Conservation (phyloP, 2,329 filamentous ascomycete genomes). For the Blumeria graminis region DNA sequence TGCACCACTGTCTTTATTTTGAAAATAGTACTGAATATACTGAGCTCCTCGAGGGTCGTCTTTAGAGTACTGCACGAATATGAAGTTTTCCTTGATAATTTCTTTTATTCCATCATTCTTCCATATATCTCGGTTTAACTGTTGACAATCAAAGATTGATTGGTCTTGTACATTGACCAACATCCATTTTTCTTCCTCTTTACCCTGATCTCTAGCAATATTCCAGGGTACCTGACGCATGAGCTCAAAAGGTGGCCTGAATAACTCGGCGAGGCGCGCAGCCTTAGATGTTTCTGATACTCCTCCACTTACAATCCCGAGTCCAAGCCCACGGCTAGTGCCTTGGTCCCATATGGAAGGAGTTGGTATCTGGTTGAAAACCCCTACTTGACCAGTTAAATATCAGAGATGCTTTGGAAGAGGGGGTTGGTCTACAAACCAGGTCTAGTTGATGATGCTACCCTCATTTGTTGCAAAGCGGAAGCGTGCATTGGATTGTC, state of each 20-base stretch:
- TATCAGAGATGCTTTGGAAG: constrained; percentile 2
- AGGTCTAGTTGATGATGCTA: constrained; percentile 14
- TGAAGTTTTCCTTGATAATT: constrained; percentile 74
- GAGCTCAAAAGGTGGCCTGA: constrained; percentile 74
- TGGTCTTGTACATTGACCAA: constrained; percentile 88
- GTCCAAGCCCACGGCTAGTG: constrained; percentile 22
- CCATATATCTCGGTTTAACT: constrained; percentile 87
- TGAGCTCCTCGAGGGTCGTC: constrained; percentile 53
- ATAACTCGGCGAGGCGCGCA: constrained; percentile 68
- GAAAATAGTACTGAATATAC: constrained; percentile 81
- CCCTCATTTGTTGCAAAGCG: constrained; percentile 12
- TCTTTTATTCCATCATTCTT: constrained; percentile 59
- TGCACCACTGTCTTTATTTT: constrained; percentile 51
- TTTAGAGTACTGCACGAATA: constrained; percentile 88
- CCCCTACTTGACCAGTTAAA: constrained; percentile 25
- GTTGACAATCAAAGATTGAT: constrained; percentile 82
- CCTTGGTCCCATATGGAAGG: constrained; percentile 23
- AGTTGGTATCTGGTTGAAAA: constrained; percentile 39
- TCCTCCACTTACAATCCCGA: constrained; percentile 37
- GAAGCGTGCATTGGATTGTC: constrained; percentile 18
- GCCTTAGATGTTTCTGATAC: constrained; percentile 46
- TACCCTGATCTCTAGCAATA: constrained; percentile 60
- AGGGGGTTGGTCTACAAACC: constrained; percentile 6
- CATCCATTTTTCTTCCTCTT: constrained; percentile 79
- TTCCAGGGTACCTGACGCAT: constrained; percentile 68